Conservation (phyloP, 2,329 filamentous ascomycete species). For the Chaetothyriales sp. region DNA sequence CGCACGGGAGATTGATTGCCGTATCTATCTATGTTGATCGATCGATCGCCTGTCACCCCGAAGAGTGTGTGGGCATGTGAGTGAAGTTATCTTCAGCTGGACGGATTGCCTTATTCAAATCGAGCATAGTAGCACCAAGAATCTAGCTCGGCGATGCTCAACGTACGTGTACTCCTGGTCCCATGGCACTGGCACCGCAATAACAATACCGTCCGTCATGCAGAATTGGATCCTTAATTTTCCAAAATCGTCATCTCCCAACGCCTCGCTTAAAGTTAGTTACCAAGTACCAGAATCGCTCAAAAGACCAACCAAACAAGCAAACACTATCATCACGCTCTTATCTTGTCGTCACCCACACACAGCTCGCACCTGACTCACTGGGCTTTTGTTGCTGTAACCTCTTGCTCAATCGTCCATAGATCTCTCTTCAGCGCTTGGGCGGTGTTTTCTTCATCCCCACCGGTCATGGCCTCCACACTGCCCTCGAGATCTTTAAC, state of each 20-base stretch:
- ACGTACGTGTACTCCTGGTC: too few relatives aligned
- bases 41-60: background rate
- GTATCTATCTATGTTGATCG: background rate
- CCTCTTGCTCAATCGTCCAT: constrained; percentile 30
- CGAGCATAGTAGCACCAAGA: background rate
- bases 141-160: too few relatives aligned
- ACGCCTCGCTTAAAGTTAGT: background rate
- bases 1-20: background rate
- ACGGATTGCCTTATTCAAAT: background rate
- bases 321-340: too few relatives aligned
- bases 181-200: background rate
- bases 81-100: background rate
- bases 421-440: constrained; percentile 27
- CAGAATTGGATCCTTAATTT: background rate
- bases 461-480: constrained; percentile 26
- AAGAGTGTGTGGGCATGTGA: too few relatives aligned
- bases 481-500: constrained; percentile 42
- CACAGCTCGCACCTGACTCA: too few relatives aligned
- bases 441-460: constrained; percentile 14
- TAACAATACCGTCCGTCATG: background rate
- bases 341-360: background rate
- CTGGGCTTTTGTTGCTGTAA: constrained; percentile 18
- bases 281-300: background rate
- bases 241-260: background rate
- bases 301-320: too few relatives aligned